These are phyloP conservation scores for Fusarium multiceps DNA, from an alignment of 2,329 filamentous ascomycete genomes.

Conservation along the genomic window DNA sequence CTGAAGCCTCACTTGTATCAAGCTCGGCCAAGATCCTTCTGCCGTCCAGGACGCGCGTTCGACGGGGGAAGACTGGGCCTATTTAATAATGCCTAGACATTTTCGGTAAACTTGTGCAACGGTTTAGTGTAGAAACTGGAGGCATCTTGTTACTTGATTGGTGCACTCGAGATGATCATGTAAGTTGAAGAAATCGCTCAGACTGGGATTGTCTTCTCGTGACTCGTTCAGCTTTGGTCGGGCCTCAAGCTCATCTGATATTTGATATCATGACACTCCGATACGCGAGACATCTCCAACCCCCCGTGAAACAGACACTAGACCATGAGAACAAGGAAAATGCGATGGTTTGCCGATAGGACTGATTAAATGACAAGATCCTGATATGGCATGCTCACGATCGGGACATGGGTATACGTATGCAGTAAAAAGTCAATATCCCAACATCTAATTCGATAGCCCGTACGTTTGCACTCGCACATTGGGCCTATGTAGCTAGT, in stretches of 20 bases:
- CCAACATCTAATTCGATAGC: slow-evolving; percentile 30
- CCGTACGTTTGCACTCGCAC: slow-evolving; percentile 10
- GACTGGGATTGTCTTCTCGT: background rate
- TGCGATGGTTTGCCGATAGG: background rate
- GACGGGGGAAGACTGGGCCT: slow-evolving; percentile 19
- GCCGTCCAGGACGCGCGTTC: slow-evolving; percentile 40
- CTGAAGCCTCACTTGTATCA: slow-evolving; percentile 19
- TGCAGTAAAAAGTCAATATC: slow-evolving; percentile 13
- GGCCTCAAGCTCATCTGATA: slow-evolving; percentile 12
- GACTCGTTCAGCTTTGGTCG: background rate
- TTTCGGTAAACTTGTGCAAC: slow-evolving; percentile 27
- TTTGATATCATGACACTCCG: slow-evolving; percentile 9
- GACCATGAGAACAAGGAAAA: background rate
- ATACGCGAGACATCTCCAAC: slow-evolving; percentile 22
- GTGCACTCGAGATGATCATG: background rate
- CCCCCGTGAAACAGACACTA: slow-evolving; percentile 13
- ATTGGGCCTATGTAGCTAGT: slow-evolving; percentile 17
- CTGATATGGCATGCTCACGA: slow-evolving; percentile 5
- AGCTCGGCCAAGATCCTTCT: slow-evolving; percentile 3
- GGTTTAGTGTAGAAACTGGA: slow-evolving; percentile 9
- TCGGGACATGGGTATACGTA: slow-evolving; percentile 30
- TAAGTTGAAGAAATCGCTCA: slow-evolving; percentile 1
- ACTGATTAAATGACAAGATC: slow-evolving; percentile 1
- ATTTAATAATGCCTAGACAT: slow-evolving; percentile 18
- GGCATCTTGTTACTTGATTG: background rate